These are phyloP conservation scores for Fusarium hostae DNA, from an alignment of 2,329 filamentous ascomycete genomes.

Conservation along the genomic window DNA sequence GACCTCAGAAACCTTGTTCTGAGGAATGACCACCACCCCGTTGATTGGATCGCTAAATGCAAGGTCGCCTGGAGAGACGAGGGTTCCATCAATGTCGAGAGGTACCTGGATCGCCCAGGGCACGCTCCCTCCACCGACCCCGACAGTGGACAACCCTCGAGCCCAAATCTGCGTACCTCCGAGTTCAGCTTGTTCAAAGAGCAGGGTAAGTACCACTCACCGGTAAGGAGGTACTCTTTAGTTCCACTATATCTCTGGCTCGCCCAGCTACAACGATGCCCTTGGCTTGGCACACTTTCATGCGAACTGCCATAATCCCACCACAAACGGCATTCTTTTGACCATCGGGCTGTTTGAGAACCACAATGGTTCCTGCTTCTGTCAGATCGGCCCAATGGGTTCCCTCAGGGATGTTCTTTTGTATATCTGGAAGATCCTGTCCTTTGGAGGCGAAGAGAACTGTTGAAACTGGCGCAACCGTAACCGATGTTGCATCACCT, in stretches of 20 bases:
- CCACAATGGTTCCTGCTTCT: slow-evolving; percentile 67
- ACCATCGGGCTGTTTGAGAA: slow-evolving; percentile 72
- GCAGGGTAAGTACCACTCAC: slow-evolving; percentile 53
- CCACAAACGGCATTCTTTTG: slow-evolving; percentile 78
- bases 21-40: slow-evolving; percentile 75
- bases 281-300: slow-evolving; percentile 69
- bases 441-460: slow-evolving; percentile 72
- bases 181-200: slow-evolving; percentile 25
- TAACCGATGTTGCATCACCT: slow-evolving; percentile 44
- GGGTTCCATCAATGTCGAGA: slow-evolving; percentile 56
- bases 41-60: slow-evolving; percentile 76
- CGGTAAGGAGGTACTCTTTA: slow-evolving; percentile 65
- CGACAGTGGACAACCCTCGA: slow-evolving; percentile 66
- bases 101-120: slow-evolving; percentile 64
- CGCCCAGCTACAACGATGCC: slow-evolving; percentile 75
- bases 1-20: slow-evolving; percentile 67
- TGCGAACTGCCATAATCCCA: slow-evolving; percentile 79
- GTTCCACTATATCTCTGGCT: slow-evolving; percentile 72
- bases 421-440: slow-evolving; percentile 46
- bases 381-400: slow-evolving; percentile 77
- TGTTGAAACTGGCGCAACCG: slow-evolving; percentile 67
- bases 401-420: slow-evolving; percentile 64
- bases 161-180: slow-evolving; percentile 62
- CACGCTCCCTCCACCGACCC: slow-evolving; percentile 65
- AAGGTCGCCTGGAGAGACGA: slow-evolving; percentile 69